Conservation (phyloP, 2,329 filamentous ascomycete species). For the Neobulgaria alba region DNA sequence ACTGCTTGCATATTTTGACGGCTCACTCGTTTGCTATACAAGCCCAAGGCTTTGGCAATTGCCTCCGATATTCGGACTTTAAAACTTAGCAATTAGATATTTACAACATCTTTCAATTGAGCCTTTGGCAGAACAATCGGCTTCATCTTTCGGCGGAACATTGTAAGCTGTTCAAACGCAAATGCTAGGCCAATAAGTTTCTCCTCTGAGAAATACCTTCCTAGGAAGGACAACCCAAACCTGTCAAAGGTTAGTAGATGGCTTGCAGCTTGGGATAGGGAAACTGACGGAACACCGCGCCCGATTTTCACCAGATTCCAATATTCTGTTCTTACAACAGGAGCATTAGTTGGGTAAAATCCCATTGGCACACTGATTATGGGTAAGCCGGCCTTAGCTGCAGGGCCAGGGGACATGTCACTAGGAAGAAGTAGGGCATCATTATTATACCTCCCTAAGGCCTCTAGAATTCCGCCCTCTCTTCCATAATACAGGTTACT, state of each 20-base stretch:
- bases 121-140: slow-evolving; percentile 30
- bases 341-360: slow-evolving; percentile 39
- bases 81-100: too few relatives aligned
- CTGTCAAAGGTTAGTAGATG: slow-evolving; percentile 13
- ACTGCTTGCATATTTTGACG: too few relatives aligned
- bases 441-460: slow-evolving; percentile 45
- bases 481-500: slow-evolving; percentile 44
- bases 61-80: too few relatives aligned
- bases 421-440: slow-evolving; percentile 56
- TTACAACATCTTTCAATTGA: slow-evolving; percentile 9
- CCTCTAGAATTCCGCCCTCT: slow-evolving; percentile 51
- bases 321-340: slow-evolving; percentile 33
- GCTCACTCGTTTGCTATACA: too few relatives aligned
- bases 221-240: slow-evolving; percentile 58
- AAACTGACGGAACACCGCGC: slow-evolving; percentile 39
- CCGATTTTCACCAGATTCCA: slow-evolving; percentile 43
- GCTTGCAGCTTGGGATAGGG: not conserved
- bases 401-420: slow-evolving; percentile 35
- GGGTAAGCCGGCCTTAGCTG: slow-evolving; percentile 49
- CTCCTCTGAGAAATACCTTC: slow-evolving; percentile 51
- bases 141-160: slow-evolving; percentile 37
- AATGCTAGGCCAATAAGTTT: slow-evolving; percentile 56
- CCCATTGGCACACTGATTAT: slow-evolving; percentile 57
- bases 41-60: too few relatives aligned
- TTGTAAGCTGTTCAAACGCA: slow-evolving; percentile 48